Evolutionary conservation across 2,329 filamentous ascomycete species (phyloP).

Genomic region (Microdochium trichocladiopsis): DNA sequence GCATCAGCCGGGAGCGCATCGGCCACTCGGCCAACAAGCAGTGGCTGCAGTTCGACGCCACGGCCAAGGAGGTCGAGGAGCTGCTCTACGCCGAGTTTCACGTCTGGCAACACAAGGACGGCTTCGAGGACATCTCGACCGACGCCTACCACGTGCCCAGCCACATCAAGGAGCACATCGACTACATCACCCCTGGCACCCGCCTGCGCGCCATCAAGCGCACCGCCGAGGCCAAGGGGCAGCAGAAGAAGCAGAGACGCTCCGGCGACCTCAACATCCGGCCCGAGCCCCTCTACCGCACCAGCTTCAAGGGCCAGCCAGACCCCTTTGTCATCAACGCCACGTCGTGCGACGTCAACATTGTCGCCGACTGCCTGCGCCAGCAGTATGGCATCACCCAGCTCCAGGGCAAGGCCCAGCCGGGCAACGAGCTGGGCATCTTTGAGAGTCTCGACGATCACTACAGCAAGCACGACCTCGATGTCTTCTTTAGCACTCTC

Average conservation of each 20-base stretch:
- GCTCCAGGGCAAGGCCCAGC: conserved; percentile 15
- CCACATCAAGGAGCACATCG: conserved; percentile 38
- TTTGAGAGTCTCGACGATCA: conserved; percentile 31
- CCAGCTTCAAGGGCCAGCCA: not conserved
- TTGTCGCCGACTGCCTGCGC: conserved; percentile 10
- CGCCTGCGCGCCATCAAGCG: conserved; percentile 28
- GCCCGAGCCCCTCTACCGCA: not conserved
- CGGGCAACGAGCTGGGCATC: conserved; percentile 31
- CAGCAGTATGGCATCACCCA: conserved; percentile 27
- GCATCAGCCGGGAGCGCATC: conserved; percentile 20
- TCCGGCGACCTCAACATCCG: not conserved
- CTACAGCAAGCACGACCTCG: conserved; percentile 31
- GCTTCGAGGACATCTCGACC: conserved; percentile 24
- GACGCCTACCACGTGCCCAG: conserved; percentile 39
- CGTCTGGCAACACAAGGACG: conserved; percentile 28
- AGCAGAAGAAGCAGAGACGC: conserved; percentile 9
- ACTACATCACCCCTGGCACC: conserved; percentile 50
- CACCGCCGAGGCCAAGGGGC: conserved; percentile 9
- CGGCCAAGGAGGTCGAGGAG: conserved; percentile 26
- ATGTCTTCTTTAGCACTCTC: conserved; percentile 24
- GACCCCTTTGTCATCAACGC: conserved; percentile 5
- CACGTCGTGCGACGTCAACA: conserved; percentile 13
- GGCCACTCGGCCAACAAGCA: conserved; percentile 22
- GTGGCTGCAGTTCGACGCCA: conserved; percentile 35
- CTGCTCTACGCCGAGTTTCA: conserved; percentile 31